A percentile compares a stretch with the other conserved stretches of the same genome.
Evolutionary conservation across 306 rosid genomes (phyloP).

Genomic region (Pyrus bretschneideri): DNA sequence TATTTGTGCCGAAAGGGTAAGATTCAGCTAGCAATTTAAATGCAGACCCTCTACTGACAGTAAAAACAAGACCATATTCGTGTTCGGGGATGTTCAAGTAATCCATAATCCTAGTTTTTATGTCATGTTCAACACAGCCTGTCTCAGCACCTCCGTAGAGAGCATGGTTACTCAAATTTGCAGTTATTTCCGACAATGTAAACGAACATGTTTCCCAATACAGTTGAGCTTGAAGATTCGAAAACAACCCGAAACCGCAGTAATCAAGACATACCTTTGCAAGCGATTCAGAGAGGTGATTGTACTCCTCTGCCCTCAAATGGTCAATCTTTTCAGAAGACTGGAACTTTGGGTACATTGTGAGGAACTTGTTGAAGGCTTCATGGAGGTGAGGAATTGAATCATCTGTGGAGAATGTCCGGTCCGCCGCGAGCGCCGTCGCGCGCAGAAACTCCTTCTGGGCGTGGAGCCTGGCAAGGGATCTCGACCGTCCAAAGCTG

Average conservation of each 20-base stretch:
- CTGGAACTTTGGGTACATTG: conserved; percentile 85
- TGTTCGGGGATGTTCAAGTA: conserved; percentile 86
- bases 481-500: conserved; percentile 76
- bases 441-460: conserved; percentile 88
- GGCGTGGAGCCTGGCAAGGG: conserved; percentile 85
- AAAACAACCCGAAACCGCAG: conserved; percentile 91
- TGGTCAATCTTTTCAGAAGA: conserved; percentile 81
- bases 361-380: conserved; percentile 79
- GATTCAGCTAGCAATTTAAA: conserved; percentile 85
- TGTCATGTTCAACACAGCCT: conserved; percentile 80
- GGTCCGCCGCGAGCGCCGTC: conserved; percentile 81
- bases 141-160: conserved; percentile 85
- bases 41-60: conserved; percentile 98
- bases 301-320: conserved; percentile 78
- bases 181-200: conserved; percentile 88
- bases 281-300: conserved; percentile 50
- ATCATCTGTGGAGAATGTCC: conserved; percentile 54
- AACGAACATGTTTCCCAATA: conserved; percentile 89
- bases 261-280: conserved; percentile 97
- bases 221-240: conserved; percentile 70
- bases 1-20: conserved; percentile 86
- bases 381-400: conserved; percentile 61
- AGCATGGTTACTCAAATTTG: conserved; percentile 91
- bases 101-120: conserved; percentile 81
- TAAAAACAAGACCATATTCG: conserved; percentile 94